phyloP scores from a whole-genome alignment of 2,329 filamentous ascomycete genomes.

The Helicocarpus griseus region DNA sequence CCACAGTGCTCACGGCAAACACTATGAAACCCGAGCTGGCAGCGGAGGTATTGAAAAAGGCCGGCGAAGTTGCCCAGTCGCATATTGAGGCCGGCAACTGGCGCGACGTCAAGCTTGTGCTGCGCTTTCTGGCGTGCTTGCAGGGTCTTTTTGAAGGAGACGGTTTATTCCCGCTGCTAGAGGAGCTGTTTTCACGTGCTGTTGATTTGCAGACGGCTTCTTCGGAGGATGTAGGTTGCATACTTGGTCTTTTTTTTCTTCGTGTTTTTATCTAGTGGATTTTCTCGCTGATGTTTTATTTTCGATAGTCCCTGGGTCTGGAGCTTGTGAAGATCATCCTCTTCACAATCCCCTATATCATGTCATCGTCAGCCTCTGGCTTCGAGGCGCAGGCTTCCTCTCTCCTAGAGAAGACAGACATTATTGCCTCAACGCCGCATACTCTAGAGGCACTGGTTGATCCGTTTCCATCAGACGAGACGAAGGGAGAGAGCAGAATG shows the following conservation, averaged over 20 bases:
- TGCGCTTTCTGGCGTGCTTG: constrained; percentile 82
- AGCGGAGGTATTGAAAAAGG: constrained; percentile 56
- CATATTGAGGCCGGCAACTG: constrained; percentile 66
- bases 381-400: constrained; percentile 65
- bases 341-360: constrained; percentile 82
- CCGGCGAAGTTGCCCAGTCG: constrained; percentile 53
- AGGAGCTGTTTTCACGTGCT: constrained; percentile 85
- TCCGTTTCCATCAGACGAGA: constrained; percentile 53
- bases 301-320: constrained; percentile 49
- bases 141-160: constrained; percentile 73
- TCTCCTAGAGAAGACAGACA: constrained; percentile 85
- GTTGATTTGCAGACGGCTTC: constrained; percentile 87
- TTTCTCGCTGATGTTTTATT: constrained; percentile 10
- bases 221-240: constrained; percentile 71
- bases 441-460: constrained; percentile 77
- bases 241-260: not conserved
- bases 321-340: constrained; percentile 96
- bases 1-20: constrained; percentile 71
- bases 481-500: constrained; percentile 50
- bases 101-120: constrained; percentile 80
- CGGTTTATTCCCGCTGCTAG: constrained; percentile 73
- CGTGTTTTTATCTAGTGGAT: not conserved
- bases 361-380: constrained; percentile 61
- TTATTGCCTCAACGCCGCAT: constrained; percentile 83
- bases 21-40: constrained; percentile 65